These are phyloP conservation scores for Globisporangium barbulae DNA, from an alignment of 352 stramenopile genomes.

Conservation along the genomic window DNA sequence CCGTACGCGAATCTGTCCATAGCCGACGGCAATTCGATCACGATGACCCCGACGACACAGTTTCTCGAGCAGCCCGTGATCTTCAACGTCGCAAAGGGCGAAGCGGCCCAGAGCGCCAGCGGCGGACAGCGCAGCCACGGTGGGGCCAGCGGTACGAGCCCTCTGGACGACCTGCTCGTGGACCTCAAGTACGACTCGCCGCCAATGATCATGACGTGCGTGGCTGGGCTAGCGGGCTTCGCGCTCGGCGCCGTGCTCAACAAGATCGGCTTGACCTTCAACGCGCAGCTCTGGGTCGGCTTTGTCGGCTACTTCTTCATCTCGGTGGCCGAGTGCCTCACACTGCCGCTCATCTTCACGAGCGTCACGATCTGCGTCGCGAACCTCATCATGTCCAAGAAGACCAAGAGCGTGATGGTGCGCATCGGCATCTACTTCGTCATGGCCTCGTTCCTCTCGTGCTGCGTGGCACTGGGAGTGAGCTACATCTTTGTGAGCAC, in stretches of 20 bases:
- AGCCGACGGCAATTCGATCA: constrained; percentile 31
- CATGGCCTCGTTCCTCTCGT: constrained; percentile 36
- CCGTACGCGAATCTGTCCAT: constrained; percentile 13
- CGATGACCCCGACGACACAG: constrained; percentile 49
- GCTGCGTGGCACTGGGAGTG: constrained; percentile 32
- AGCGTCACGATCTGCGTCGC: constrained; percentile 57
- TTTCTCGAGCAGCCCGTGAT: constrained; percentile 48
- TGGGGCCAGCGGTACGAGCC: not conserved
- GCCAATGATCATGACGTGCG: constrained; percentile 31
- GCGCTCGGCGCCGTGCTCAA: constrained; percentile 34
- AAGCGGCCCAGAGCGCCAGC: constrained; percentile 17
- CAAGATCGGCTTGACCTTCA: constrained; percentile 17
- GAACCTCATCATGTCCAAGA: constrained; percentile 51
- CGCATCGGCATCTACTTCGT: constrained; percentile 49
- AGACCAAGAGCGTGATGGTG: constrained; percentile 41
- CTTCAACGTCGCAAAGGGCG: constrained; percentile 38
- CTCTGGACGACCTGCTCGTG: constrained; percentile 44
- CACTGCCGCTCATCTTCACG: constrained; percentile 69
- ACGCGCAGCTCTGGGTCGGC: constrained; percentile 39
- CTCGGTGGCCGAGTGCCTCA: constrained; percentile 43
- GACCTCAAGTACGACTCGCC: constrained; percentile 50
- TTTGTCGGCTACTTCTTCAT: constrained; percentile 34
- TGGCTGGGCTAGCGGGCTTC: constrained; percentile 36
- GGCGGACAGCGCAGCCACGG: constrained; percentile 1
- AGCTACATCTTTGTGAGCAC: constrained; percentile 29